Base-by-base conservation (phyloP, 331 rosid genomes). In the Acacia pycnantha region DNA sequence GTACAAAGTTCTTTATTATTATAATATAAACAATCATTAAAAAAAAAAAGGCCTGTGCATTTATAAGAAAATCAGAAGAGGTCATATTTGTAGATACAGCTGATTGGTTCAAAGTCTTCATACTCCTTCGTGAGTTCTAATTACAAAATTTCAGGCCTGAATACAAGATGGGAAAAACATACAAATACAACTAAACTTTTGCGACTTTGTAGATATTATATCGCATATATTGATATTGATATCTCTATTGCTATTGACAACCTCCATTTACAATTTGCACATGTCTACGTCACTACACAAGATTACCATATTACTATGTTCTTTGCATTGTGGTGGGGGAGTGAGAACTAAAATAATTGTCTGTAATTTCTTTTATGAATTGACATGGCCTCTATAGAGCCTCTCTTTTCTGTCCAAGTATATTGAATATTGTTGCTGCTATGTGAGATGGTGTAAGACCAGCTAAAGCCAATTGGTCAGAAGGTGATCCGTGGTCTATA, bases 391-490 rank as follows among this genome's bases (percentile, higher is more conserved):
- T 93, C 82, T 40, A 93, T n/a, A n/a, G 81, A 78, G 98, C 98
- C 88, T 93, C 94, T 79, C 98, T 92, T 68, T 90, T 90, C 62
- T 89, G 94, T 58, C 98, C 98, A 43, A 96, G 90, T 65, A 96
- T 84, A 80, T 93, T 96, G 92, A 96, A 91, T n/a, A n/a, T n/a
- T n/a, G n/a, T n/a, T n/a, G n/a, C n/a, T n/a, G n/a, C n/a, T n/a
- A n/a, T n/a, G n/a, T n/a, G n/a, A n/a, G n/a, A n/a, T n/a, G n/a
- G n/a, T n/a, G n/a, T n/a, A n/a, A n/a, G n/a, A n/a, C n/a, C n/a
- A n/a, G n/a, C n/a, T n/a, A n/a, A n/a, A n/a, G n/a, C n/a, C n/a
- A n/a, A n/a, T n/a, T n/a, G n/a, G n/a, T n/a, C n/a, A n/a, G n/a
- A n/a, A n/a, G n/a, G n/a, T n/a, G n/a, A n/a, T n/a, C n/a, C n/a